A percentile compares a stretch with the other conserved stretches of the same genome.
phyloP scores from a whole-genome alignment of 257 asterid species.

The Craterostigma plantagineum region DNA sequence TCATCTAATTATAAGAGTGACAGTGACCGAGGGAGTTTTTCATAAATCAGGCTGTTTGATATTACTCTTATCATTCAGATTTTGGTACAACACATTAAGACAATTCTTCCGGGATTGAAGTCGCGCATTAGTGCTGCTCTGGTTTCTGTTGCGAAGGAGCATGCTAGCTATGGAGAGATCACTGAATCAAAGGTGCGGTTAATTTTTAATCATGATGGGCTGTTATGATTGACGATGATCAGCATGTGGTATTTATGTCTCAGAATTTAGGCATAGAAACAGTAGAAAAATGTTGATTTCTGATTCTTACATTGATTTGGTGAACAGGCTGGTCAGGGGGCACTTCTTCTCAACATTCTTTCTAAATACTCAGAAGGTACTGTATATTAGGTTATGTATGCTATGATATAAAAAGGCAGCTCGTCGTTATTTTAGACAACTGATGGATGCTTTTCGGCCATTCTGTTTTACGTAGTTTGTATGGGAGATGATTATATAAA shows the following conservation, averaged over 20 bases:
- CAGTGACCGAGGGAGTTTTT: no score
- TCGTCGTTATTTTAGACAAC: no score
- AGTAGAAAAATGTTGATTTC: no score
- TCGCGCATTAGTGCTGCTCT: constrained; percentile 57
- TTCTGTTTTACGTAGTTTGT: constrained; percentile 1
- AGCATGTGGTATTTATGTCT: constrained; percentile 5
- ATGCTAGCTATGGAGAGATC: constrained; percentile 87
- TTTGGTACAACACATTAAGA: constrained; percentile 71
- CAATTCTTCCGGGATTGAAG: constrained; percentile 84
- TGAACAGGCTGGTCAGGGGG: constrained; percentile 83
- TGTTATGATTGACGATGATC: constrained; percentile 2
- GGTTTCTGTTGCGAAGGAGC: constrained; percentile 84
- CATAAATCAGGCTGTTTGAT: no score
- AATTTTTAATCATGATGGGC: not conserved
- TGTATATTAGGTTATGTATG: no score
- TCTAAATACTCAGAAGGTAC: constrained; percentile 85
- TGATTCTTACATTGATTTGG: constrained; percentile 5
- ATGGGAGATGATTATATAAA: not conserved
- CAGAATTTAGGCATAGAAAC: no score
- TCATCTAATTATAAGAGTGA: no score
- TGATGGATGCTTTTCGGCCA: no score
- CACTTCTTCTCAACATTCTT: constrained; percentile 69
- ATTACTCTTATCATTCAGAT: constrained; percentile 24
- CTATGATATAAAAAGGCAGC: no score
- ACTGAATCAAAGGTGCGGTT: constrained; percentile 66